Evolutionary conservation across 2,329 filamentous ascomycete species (phyloP).

Genomic region (Penicillium glabrum): DNA sequence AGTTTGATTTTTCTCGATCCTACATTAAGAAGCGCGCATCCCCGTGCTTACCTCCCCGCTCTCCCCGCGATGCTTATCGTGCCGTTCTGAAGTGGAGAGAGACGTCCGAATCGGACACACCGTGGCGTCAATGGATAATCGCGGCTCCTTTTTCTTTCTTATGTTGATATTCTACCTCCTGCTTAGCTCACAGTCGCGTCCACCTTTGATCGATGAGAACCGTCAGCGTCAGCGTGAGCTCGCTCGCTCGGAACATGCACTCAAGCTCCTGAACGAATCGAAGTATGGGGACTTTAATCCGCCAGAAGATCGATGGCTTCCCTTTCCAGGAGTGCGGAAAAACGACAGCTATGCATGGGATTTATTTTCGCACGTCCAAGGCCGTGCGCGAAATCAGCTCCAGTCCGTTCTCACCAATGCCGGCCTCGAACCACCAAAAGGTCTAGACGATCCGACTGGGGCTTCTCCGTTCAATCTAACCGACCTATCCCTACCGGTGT

Average conservation of each 20-base stretch:
- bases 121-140: slow-evolving; percentile 46
- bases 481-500: slow-evolving; percentile 55
- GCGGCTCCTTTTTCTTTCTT: slow-evolving; percentile 50
- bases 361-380: slow-evolving; percentile 65
- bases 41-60: slow-evolving; percentile 2
- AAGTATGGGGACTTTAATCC: slow-evolving; percentile 54
- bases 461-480: slow-evolving; percentile 36
- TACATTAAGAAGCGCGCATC: background rate
- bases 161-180: slow-evolving; percentile 55
- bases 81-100: slow-evolving; percentile 15
- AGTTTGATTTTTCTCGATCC: slow-evolving; percentile 5
- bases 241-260: slow-evolving; percentile 51
- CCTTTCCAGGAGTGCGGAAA: slow-evolving; percentile 74
- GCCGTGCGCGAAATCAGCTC: slow-evolving; percentile 61
- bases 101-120: slow-evolving; percentile 24
- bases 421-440: slow-evolving; percentile 30
- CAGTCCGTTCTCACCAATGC: slow-evolving; percentile 32
- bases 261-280: slow-evolving; percentile 52
- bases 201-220: slow-evolving; percentile 40
- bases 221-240: slow-evolving; percentile 51
- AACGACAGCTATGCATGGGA: slow-evolving; percentile 78
- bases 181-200: slow-evolving; percentile 49
- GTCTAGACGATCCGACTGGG: slow-evolving; percentile 24
- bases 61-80: slow-evolving; percentile 28
- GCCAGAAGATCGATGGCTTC: slow-evolving; percentile 54